phyloP scores from a whole-genome alignment of 768 basidiomycete genomes.

The Podaxis rugospora region DNA sequence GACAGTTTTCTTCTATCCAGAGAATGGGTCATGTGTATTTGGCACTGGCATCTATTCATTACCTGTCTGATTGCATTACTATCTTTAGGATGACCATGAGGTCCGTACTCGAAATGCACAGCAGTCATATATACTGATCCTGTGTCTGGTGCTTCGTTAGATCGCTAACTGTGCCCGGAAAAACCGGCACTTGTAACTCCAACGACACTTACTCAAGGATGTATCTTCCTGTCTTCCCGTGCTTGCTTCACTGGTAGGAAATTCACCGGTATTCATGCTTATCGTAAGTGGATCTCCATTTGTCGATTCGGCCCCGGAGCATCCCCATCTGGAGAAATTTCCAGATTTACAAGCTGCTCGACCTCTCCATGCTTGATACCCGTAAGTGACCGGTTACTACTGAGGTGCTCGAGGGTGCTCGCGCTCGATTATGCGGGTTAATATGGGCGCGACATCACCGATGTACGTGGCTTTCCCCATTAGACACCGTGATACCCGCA shows the following conservation, averaged over 20 bases:
- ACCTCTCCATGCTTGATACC: slow-evolving; percentile 64
- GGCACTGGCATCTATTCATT: neutral
- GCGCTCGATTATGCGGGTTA: neutral
- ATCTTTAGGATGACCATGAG: slow-evolving; percentile 49
- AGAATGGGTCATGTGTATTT: neutral
- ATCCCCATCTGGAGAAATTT: slow-evolving; percentile 61
- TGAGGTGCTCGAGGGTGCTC: neutral
- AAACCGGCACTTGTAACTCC: slow-evolving; percentile 46
- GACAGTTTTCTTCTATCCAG: neutral
- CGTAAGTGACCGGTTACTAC: slow-evolving; percentile 27
- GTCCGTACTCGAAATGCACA: slow-evolving; percentile 18
- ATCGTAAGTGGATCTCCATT: slow-evolving; percentile 62
- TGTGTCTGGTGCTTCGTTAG: slow-evolving; percentile 17
- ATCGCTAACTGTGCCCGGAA: slow-evolving; percentile 56
- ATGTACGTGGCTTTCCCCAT: neutral
- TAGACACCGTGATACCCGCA: slow-evolving; percentile 6
- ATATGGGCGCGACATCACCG: neutral
- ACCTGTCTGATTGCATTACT: neutral
- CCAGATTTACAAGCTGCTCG: slow-evolving; percentile 55
- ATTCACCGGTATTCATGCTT: slow-evolving; percentile 50
- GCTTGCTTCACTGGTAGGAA: slow-evolving; percentile 59
- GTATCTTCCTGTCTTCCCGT: slow-evolving; percentile 44
- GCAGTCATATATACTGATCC: neutral
- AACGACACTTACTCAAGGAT: slow-evolving; percentile 48
- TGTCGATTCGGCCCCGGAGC: slow-evolving; percentile 49